A percentile compares a stretch with the other conserved stretches of the same genome.
phyloP scores from a whole-genome alignment of 345 rosid genomes.

The Tarenaya hassleriana region DNA sequence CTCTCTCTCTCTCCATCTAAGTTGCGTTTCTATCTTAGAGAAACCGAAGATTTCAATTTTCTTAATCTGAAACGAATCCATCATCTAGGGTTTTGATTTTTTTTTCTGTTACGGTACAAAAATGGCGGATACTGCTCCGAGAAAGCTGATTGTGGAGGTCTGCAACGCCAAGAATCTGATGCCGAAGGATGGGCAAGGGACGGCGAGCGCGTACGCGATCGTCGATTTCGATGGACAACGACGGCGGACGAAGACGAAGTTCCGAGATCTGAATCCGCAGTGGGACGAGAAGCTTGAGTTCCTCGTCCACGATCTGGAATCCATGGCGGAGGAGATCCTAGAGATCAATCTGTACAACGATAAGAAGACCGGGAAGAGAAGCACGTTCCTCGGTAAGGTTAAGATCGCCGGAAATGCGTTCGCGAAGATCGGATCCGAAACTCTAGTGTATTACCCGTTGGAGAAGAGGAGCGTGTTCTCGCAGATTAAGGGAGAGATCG shows the following conservation, averaged over 20 bases:
- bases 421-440: slow-evolving; percentile 80
- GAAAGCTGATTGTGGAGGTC: slow-evolving; percentile 73
- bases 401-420: slow-evolving; percentile 60
- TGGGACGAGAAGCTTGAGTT: slow-evolving; percentile 80
- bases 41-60: too few relatives aligned
- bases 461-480: slow-evolving; percentile 52
- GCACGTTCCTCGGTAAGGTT: slow-evolving; percentile 60
- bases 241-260: slow-evolving; percentile 45
- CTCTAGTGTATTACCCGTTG: slow-evolving; percentile 61
- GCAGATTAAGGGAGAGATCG: slow-evolving; percentile 72
- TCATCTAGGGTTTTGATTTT: too few relatives aligned
- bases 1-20: too few relatives aligned
- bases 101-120: not conserved
- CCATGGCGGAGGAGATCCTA: slow-evolving; percentile 45
- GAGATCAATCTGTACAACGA: slow-evolving; percentile 76
- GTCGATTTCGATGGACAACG: slow-evolving; percentile 77
- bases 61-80: too few relatives aligned
- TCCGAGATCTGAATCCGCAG: slow-evolving; percentile 60
- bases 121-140: slow-evolving; percentile 35
- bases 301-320: slow-evolving; percentile 41
- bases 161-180: slow-evolving; percentile 57
- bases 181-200: slow-evolving; percentile 83
- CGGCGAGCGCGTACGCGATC: slow-evolving; percentile 80
- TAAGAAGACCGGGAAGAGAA: slow-evolving; percentile 55
- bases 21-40: too few relatives aligned